phyloP scores from a whole-genome alignment of 1,284 basidiomycete species.

The Sanghuangporus sanghuang region DNA sequence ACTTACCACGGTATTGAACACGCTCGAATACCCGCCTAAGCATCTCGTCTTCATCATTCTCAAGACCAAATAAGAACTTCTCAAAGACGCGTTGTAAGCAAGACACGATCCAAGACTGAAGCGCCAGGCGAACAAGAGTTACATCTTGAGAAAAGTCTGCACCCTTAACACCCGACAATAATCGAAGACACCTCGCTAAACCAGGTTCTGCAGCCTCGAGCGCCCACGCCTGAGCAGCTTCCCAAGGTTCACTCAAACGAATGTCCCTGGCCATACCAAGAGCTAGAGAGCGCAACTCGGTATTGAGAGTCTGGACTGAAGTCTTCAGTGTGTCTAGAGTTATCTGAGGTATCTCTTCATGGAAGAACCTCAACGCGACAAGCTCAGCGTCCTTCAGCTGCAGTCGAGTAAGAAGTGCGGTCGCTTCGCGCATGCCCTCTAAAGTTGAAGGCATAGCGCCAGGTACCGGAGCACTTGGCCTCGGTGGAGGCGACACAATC shows the following conservation, averaged over 20 bases:
- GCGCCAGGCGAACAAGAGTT: conserved; percentile 34
- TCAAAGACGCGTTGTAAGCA: conserved; percentile 32
- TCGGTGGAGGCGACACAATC: neutral
- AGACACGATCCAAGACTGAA: conserved; percentile 36
- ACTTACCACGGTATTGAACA: conserved; percentile 30
- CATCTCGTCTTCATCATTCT: conserved; percentile 30
- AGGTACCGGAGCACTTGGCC: neutral
- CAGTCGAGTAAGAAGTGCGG: conserved; percentile 8
- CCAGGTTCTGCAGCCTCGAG: conserved; percentile 25
- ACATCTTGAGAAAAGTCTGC: conserved; percentile 31
- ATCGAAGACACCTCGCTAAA: conserved; percentile 28
- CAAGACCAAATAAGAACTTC: conserved; percentile 33
- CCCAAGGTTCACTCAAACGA: conserved; percentile 9
- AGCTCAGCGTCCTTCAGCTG: conserved; percentile 16
- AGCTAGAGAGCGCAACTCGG: conserved; percentile 9
- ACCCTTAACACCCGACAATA: conserved; percentile 27
- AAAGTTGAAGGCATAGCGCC: neutral
- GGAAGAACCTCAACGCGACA: conserved; percentile 5
- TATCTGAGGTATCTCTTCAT: conserved; percentile 12
- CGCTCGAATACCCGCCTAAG: conserved; percentile 30
- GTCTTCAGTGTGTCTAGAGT: neutral
- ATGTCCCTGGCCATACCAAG: conserved; percentile 4
- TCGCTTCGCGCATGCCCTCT: neutral
- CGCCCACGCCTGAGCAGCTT: conserved; percentile 16
- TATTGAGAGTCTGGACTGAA: conserved; percentile 12